A percentile compares a stretch with the other conserved stretches of the same genome.
Evolutionary conservation across 1,284 basidiomycete species (phyloP).

Genomic region (Pyrrhoderma lamaoense): DNA sequence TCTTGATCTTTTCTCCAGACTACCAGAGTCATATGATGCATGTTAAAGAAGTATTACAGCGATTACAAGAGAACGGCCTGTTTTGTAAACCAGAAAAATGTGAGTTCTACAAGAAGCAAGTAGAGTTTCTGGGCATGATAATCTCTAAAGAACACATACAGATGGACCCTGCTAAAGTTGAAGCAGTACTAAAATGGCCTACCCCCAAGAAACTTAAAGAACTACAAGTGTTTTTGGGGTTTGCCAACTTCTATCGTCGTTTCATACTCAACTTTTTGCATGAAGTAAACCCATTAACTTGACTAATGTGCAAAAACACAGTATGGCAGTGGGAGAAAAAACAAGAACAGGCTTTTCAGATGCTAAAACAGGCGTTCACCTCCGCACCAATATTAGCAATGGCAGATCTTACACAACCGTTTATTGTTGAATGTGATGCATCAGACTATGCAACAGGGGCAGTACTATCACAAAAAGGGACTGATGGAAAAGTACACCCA

Average conservation of each 20-base stretch:
- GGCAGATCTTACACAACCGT: too few relatives aligned
- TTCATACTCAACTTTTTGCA: constrained; percentile 18
- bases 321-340: constrained; percentile 16
- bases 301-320: constrained; percentile 19
- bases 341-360: too few relatives aligned
- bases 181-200: too few relatives aligned
- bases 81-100: constrained; percentile 26
- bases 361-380: too few relatives aligned
- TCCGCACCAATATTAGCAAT: too few relatives aligned
- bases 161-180: too few relatives aligned
- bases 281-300: background rate
- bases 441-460: background rate
- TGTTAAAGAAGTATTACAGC: too few relatives aligned
- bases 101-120: constrained; percentile 21
- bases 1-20: background rate
- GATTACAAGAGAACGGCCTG: constrained; percentile 14
- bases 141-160: too few relatives aligned
- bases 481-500: constrained; percentile 30
- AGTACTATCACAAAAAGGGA: background rate
- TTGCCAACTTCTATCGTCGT: constrained; percentile 22
- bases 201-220: too few relatives aligned
- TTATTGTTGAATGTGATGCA: too few relatives aligned
- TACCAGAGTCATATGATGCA: constrained; percentile 11
- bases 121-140: too few relatives aligned
- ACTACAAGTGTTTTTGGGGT: constrained; percentile 22